phyloP scores from a whole-genome alignment of 1,139 yeast species.

The Geotrichum macrosporum region DNA sequence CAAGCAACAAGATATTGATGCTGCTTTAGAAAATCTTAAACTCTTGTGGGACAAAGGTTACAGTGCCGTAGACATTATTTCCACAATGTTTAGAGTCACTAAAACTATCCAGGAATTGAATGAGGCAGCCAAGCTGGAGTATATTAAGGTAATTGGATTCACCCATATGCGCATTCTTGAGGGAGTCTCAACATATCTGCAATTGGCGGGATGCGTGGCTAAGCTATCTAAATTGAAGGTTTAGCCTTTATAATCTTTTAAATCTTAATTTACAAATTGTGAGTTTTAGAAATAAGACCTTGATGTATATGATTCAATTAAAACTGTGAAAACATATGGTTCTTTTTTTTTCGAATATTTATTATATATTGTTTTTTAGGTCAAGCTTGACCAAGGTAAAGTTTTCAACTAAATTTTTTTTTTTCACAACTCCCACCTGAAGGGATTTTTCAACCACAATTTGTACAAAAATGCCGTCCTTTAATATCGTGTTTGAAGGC shows the following conservation, averaged over 20 bases:
- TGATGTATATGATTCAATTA: too few species aligned
- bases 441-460: too few species aligned
- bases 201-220: slow-evolving; percentile 77
- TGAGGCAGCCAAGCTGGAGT: slow-evolving; percentile 65
- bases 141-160: slow-evolving; percentile 81
- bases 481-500: slow-evolving; percentile 70
- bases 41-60: slow-evolving; percentile 86
- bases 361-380: too few species aligned
- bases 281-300: too few species aligned
- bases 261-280: too few species aligned
- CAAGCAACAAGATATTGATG: slow-evolving; percentile 52
- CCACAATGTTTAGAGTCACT: slow-evolving; percentile 83
- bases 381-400: too few species aligned
- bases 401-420: too few species aligned
- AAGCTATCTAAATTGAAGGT: slow-evolving; percentile 43
- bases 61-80: slow-evolving; percentile 86
- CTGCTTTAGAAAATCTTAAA: slow-evolving; percentile 61
- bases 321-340: too few species aligned
- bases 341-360: too few species aligned
- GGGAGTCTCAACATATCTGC: slow-evolving; percentile 86
- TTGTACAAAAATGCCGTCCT: slow-evolving; percentile 14
- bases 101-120: slow-evolving; percentile 65
- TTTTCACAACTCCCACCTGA: too few species aligned
- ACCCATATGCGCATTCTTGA: slow-evolving; percentile 89
- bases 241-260: too few species aligned